These are phyloP conservation scores for Babesia caballi DNA, from an alignment of 169 alveolate species.

Conservation along the genomic window DNA sequence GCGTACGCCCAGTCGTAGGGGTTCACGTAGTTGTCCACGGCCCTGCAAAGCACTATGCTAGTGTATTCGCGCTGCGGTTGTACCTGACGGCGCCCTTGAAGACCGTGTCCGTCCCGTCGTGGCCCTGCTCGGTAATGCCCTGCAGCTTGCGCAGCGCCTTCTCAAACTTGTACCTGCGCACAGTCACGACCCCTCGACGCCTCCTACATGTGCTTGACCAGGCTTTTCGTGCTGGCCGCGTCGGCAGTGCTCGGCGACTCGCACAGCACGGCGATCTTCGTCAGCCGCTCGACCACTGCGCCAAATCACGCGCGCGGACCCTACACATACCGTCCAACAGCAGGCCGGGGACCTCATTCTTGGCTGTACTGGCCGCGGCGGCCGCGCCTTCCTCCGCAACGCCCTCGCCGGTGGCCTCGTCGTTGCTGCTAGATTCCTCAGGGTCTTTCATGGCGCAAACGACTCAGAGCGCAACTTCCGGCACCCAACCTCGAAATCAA, in stretches of 20 bases:
- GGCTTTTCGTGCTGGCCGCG: slow-evolving; percentile 20
- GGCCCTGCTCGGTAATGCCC: not conserved
- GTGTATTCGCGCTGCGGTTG: not conserved
- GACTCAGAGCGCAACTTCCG: too few relatives aligned
- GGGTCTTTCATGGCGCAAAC: slow-evolving; percentile 29
- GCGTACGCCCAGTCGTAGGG: slow-evolving; percentile 60
- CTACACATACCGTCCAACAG: slow-evolving; percentile 14
- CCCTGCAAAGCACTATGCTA: slow-evolving; percentile 2
- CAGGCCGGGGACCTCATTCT: slow-evolving; percentile 5
- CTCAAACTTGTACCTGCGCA: slow-evolving; percentile 55
- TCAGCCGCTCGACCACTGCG: slow-evolving; percentile 60
- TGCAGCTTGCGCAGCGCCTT: slow-evolving; percentile 32
- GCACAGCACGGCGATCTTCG: slow-evolving; percentile 55
- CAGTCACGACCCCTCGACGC: not conserved
- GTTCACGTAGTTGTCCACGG: slow-evolving; percentile 56
- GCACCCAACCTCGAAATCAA: too few relatives aligned
- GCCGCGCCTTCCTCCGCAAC: not conserved
- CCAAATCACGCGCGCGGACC: not conserved
- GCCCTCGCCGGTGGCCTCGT: slow-evolving; percentile 8
- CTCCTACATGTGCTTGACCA: slow-evolving; percentile 55
- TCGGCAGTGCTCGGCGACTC: slow-evolving; percentile 41
- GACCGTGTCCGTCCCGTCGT: slow-evolving; percentile 12
- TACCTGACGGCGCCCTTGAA: slow-evolving; percentile 54
- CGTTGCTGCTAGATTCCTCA: slow-evolving; percentile 62
- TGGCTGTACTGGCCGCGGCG: not conserved